Evolutionary conservation across 208 protist genomes (phyloP), one percentile per base, ranked within the genome.

Genomic region (Jaenimonas drosophilae): DNA sequence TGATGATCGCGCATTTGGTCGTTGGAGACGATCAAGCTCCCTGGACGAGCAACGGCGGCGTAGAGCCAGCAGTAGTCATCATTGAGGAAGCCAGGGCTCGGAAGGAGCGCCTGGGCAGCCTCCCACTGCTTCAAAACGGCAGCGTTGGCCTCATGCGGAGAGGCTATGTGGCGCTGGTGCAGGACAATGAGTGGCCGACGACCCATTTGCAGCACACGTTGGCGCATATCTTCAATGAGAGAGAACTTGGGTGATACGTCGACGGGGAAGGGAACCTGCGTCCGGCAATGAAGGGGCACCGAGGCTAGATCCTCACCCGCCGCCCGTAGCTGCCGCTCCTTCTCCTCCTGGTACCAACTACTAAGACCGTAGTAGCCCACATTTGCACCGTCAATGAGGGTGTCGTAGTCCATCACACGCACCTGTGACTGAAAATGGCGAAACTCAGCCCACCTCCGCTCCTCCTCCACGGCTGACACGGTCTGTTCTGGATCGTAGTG

Each of bases 1-100:
- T 91, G 78, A 48, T 91, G 82, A 48, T 91, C 82, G 11, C 82
- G 74, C 82, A 91, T 91, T 45, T 78, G 77, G 39, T 91, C 82
- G 41, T 91, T 91, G 1, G 77, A 83, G 20, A 88, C 52, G 32
- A 91, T 63, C 53, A 59, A 66, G 19, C 59, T 74, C 28, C 65
- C 60, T 0, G 64, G 65, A 20, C 65, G 49, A 4, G 31, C 47
- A 27, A 91, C 53, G 3, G 75, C 70, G 1, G 71, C 82, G 64
- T 78, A 85, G 2, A 91, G 50, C 82, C 82, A 91, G 56, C 77
- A 88, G 59, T 82, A 87, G 48, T 91, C 82, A 39, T 91, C 82
- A 59, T 88, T 89, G n/a, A 88, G 54, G 51, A 93, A 89, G 4
- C 53, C 52, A 0, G 84, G 84, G 52, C 77, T 88, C 0, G 69